A percentile compares a stretch with the other conserved stretches of the same genome.
Conservation (phyloP, 2,329 filamentous ascomycete genomes). For the Pseudocercospora macadamiae region DNA sequence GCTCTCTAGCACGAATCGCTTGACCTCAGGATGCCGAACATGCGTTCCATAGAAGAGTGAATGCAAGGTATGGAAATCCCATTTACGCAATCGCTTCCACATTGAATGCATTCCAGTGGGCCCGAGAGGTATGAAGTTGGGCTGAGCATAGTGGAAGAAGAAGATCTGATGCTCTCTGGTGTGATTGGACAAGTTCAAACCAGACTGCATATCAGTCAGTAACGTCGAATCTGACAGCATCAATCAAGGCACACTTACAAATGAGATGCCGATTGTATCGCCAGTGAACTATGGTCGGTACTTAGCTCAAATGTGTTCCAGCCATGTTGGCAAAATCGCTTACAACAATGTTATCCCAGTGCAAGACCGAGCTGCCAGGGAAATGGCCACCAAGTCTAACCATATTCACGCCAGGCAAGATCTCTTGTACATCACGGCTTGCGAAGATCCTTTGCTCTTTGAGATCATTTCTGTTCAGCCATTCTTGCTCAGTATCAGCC, state of each 20-base stretch:
- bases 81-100: conserved; percentile 66
- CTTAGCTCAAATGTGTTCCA: no score
- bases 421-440: conserved; percentile 33
- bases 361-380: conserved; percentile 69
- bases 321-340: no score
- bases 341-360: conserved; percentile 65
- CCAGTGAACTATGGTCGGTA: background rate
- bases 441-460: conserved; percentile 52
- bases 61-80: conserved; percentile 68
- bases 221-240: no score
- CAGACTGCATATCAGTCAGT: conserved; percentile 30
- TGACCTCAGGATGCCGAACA: conserved; percentile 60
- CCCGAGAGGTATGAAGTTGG: conserved; percentile 72
- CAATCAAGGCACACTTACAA: background rate
- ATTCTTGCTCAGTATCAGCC: conserved; percentile 65
- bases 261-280: background rate
- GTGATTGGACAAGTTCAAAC: conserved; percentile 44
- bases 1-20: conserved; percentile 69
- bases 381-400: conserved; percentile 81
- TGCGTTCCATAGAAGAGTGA: conserved; percentile 68
- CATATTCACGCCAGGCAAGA: conserved; percentile 54
- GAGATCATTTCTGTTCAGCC: conserved; percentile 58
- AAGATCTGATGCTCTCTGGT: conserved; percentile 56
- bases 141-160: conserved; percentile 76
- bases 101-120: conserved; percentile 67